A percentile compares a stretch with the other conserved stretches of the same genome.
Conservation (phyloP, 2,329 filamentous ascomycete genomes). For the Fusarium poae region DNA sequence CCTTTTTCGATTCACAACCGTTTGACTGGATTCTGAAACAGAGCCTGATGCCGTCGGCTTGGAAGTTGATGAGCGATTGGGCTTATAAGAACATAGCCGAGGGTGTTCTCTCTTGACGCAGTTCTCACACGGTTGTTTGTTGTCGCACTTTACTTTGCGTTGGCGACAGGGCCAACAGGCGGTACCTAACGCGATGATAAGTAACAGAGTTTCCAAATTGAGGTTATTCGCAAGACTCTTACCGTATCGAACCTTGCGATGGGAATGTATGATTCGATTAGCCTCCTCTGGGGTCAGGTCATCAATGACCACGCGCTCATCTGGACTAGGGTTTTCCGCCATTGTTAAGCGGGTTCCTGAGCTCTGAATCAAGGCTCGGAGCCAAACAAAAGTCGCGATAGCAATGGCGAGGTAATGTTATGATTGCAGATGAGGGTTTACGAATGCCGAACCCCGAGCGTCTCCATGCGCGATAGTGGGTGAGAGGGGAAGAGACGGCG, state of each 20-base stretch:
- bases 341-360: conserved; percentile 53
- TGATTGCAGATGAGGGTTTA: conserved; percentile 47
- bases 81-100: conserved; percentile 75
- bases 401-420: conserved; percentile 43
- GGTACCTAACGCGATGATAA: conserved; percentile 60
- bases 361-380: conserved; percentile 41
- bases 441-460: conserved; percentile 56
- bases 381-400: conserved; percentile 46
- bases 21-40: conserved; percentile 44
- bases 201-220: conserved; percentile 17
- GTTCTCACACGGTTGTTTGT: conserved; percentile 76
- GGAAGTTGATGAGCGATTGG: conserved; percentile 62
- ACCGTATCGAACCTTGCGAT: conserved; percentile 78
- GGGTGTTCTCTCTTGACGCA: conserved; percentile 75
- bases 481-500: conserved; percentile 45
- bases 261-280: conserved; percentile 76
- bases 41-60: conserved; percentile 53
- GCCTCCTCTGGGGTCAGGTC: conserved; percentile 74
- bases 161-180: conserved; percentile 77
- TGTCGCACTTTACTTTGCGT: conserved; percentile 77
- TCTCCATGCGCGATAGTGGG: conserved; percentile 45
- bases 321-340: conserved; percentile 60
- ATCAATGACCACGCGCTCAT: conserved; percentile 63
- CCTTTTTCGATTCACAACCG: conserved; percentile 51
- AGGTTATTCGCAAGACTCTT: conserved; percentile 51